These are phyloP conservation scores for Podila epigama DNA, from an alignment of 192 early-diverging fungal species.

Conservation along the genomic window DNA sequence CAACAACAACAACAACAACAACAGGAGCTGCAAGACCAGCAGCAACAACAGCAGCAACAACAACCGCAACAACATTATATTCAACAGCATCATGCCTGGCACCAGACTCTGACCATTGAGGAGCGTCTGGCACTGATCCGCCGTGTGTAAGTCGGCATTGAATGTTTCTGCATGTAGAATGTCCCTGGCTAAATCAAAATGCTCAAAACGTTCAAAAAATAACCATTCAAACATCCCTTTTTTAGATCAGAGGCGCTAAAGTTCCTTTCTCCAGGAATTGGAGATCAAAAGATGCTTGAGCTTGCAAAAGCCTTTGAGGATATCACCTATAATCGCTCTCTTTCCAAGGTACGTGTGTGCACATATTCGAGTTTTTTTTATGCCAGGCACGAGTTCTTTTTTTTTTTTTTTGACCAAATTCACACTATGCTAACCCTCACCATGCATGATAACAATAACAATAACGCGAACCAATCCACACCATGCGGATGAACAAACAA, in stretches of 20 bases:
- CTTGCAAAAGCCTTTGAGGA: conserved; percentile 45
- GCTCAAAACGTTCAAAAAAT: neutral
- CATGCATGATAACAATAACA: too few relatives aligned
- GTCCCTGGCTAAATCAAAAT: neutral
- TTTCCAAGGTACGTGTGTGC: conserved; percentile 10
- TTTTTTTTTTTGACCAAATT: too few relatives aligned
- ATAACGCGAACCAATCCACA: neutral
- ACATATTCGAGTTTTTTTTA: neutral
- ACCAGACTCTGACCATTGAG: conserved; percentile 6
- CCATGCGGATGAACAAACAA: neutral
- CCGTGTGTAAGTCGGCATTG: conserved; percentile 15
- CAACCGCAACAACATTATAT: conserved; percentile 16
- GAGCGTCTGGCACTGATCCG: conserved; percentile 26
- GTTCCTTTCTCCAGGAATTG: conserved; percentile 27
- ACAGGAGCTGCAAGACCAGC: conserved; percentile 2
- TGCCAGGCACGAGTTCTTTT: too few relatives aligned
- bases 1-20: neutral
- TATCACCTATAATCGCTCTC: conserved; percentile 31
- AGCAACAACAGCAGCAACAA: conserved; percentile 9
- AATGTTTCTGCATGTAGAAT: neutral
- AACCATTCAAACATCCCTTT: neutral
- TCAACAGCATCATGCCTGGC: conserved; percentile 6
- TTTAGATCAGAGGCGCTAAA: conserved; percentile 31
- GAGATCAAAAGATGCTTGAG: conserved; percentile 32
- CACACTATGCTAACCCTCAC: too few relatives aligned